A percentile compares a stretch with the other conserved stretches of the same genome.
phyloP scores from a whole-genome alignment of 2,329 filamentous ascomycete species.

The Akanthomyces dipterigenus region DNA sequence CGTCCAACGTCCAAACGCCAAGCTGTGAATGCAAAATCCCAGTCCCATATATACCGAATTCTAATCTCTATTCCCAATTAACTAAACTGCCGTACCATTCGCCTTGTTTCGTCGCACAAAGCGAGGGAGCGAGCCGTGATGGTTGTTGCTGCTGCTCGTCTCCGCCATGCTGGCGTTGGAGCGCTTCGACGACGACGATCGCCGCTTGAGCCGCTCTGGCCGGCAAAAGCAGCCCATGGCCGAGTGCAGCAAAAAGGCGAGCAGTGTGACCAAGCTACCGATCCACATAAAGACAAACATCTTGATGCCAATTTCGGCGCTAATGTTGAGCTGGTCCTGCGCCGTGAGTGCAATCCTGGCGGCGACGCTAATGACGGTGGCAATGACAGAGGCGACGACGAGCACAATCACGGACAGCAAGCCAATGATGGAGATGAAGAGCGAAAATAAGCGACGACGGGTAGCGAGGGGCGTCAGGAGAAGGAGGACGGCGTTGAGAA shows the following conservation, averaged over 20 bases:
- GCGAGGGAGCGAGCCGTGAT: not conserved
- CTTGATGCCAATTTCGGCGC: constrained; percentile 57
- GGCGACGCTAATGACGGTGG: constrained; percentile 76
- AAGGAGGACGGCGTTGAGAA: constrained; percentile 66
- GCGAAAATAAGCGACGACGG: constrained; percentile 54
- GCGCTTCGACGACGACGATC: constrained; percentile 1
- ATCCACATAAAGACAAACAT: constrained; percentile 94
- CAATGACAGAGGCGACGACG: constrained; percentile 64
- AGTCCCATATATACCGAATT: not conserved
- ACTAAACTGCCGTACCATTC: not conserved
- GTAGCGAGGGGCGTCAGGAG: constrained; percentile 54
- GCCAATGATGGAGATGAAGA: constrained; percentile 61
- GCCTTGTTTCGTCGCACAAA: not conserved
- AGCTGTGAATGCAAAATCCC: not conserved
- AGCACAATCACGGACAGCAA: constrained; percentile 62
- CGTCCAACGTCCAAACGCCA: constrained; percentile 4
- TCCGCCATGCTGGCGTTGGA: not conserved
- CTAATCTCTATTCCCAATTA: not conserved
- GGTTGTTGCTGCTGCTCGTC: not conserved
- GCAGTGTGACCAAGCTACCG: constrained; percentile 56
- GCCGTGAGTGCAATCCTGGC: constrained; percentile 70
- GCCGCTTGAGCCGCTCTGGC: constrained; percentile 17
- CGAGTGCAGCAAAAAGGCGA: constrained; percentile 68
- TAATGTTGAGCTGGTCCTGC: constrained; percentile 69
- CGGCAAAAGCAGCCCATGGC: constrained; percentile 71